Evolutionary conservation across 768 basidiomycete genomes (phyloP).

Genomic region (Collybiopsis confluens): DNA sequence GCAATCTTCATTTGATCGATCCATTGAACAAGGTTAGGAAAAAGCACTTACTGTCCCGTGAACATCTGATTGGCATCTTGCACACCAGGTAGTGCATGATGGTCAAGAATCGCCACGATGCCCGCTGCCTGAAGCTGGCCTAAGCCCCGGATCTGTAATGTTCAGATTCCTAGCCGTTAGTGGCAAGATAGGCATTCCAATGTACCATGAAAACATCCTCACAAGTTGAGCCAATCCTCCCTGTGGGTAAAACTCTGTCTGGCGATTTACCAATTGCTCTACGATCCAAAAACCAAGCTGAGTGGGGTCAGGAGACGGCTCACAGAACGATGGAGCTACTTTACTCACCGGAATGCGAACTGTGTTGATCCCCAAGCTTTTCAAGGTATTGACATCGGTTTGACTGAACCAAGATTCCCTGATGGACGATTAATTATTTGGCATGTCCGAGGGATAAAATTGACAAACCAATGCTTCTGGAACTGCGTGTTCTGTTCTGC

Average conservation of each 20-base stretch:
- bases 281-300: conserved; percentile 84
- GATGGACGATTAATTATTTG: background rate
- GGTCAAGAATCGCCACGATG: conserved; percentile 62
- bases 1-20: conserved; percentile 4
- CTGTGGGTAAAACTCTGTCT: conserved; percentile 58
- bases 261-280: conserved; percentile 62
- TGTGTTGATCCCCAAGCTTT: conserved; percentile 60
- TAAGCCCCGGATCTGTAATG: conserved; percentile 59
- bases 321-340: too few species aligned
- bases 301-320: too few species aligned
- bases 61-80: conserved; percentile 59
- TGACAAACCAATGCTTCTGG: conserved; percentile 55
- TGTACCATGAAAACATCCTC: conserved; percentile 12
- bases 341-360: conserved; percentile 69
- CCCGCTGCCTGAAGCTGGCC: conserved; percentile 54
- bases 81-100: conserved; percentile 65
- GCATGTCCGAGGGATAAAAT: too few species aligned
- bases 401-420: conserved; percentile 64
- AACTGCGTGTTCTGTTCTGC: conserved; percentile 26
- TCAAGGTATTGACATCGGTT: conserved; percentile 52
- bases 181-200: background rate
- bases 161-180: background rate
- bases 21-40: background rate
- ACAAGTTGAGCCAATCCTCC: conserved; percentile 69
- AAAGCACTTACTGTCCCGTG: conserved; percentile 51